A percentile compares a stretch with the other conserved stretches of the same genome.
Conservation (phyloP, 805 yeast genomes). For the Yarrowia hollandica region DNA sequence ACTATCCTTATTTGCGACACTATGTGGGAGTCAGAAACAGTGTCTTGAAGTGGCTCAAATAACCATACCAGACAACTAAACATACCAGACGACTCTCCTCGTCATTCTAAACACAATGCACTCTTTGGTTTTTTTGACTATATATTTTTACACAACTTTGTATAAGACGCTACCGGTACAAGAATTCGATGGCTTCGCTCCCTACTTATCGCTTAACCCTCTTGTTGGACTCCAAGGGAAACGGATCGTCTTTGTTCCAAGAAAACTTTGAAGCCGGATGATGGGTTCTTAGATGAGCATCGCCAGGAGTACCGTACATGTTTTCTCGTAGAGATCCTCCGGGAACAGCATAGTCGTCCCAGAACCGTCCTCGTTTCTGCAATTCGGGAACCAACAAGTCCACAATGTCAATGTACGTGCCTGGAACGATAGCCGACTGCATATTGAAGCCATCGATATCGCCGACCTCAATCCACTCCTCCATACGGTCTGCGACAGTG, state of each 20-base stretch:
- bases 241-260: not conserved
- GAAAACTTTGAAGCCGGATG: constrained; percentile 31
- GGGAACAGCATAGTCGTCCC: constrained; percentile 44
- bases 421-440: constrained; percentile 45
- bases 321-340: constrained; percentile 45
- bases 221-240: constrained; percentile 7
- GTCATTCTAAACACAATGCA: no score
- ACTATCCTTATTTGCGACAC: no score
- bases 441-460: constrained; percentile 50
- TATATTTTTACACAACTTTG: no score
- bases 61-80: no score
- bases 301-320: constrained; percentile 39
- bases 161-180: no score
- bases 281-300: constrained; percentile 30
- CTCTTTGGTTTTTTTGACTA: no score
- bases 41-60: no score
- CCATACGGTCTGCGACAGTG: constrained; percentile 46
- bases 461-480: constrained; percentile 44
- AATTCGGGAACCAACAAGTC: constrained; percentile 45
- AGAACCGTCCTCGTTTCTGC: constrained; percentile 42
- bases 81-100: no score
- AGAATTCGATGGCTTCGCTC: no score
- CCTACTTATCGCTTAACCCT: not conserved
- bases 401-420: constrained; percentile 45
- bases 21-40: no score